phyloP scores from a whole-genome alignment of 179 eudicot species.

The Gypsophila paniculata region DNA sequence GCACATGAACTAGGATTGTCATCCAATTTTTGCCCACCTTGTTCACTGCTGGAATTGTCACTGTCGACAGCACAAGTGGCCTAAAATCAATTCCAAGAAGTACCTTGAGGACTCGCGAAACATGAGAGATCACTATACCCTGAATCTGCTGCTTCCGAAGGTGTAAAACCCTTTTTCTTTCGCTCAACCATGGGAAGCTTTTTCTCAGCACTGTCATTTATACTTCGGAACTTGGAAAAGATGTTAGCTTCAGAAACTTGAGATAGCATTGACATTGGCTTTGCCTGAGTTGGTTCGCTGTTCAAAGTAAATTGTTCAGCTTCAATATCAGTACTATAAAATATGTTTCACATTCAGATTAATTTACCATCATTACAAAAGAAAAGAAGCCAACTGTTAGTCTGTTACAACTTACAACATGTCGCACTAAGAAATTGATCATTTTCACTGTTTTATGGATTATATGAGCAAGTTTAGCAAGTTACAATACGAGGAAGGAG shows the following conservation, averaged over 20 bases:
- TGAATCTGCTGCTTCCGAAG: constrained; percentile 26
- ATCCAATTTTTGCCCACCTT: constrained; percentile 24
- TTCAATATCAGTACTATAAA: constrained; percentile 8
- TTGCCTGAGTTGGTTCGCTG: constrained; percentile 39
- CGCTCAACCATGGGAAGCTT: constrained; percentile 28
- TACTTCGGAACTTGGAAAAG: constrained; percentile 33
- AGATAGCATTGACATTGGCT: constrained; percentile 22
- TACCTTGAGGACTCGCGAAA: not conserved
- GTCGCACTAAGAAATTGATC: not conserved
- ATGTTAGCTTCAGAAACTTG: constrained; percentile 25
- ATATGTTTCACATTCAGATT: constrained; percentile 6
- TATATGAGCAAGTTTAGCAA: not conserved
- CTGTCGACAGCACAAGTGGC: constrained; percentile 26
- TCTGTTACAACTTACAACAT: too few relatives aligned
- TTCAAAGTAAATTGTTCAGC: constrained; percentile 24
- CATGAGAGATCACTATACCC: constrained; percentile 30
- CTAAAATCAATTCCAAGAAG: constrained; percentile 7
- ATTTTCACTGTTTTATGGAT: not conserved
- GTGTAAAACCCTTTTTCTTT: constrained; percentile 23
- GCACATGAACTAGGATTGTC: constrained; percentile 29
- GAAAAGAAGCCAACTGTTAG: not conserved
- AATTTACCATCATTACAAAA: not conserved
- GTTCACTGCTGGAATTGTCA: constrained; percentile 21
- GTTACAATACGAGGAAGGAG: not conserved
- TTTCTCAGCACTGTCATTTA: constrained; percentile 30